These are phyloP conservation scores for Ilex aquifolium DNA, from an alignment of 257 asterid species.

Conservation along the genomic window DNA sequence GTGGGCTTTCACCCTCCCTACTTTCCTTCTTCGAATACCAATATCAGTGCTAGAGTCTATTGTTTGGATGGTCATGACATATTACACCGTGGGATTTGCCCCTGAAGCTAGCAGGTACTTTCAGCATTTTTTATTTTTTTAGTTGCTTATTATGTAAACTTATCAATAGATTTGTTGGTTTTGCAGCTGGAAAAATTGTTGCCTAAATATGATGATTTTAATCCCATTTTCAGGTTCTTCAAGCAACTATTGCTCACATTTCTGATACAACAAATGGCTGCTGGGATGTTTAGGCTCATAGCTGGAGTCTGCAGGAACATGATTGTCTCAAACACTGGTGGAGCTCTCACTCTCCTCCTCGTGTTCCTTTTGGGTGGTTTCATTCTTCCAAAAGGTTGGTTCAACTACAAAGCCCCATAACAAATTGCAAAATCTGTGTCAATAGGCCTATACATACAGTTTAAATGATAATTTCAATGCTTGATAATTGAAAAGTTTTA, in stretches of 20 bases:
- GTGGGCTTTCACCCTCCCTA: constrained; percentile 63
- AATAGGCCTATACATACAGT: too few species aligned
- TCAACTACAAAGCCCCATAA: background rate
- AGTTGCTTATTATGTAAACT: background rate
- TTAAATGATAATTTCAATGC: too few species aligned
- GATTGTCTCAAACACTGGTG: constrained; percentile 56
- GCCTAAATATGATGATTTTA: background rate
- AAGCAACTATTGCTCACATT: constrained; percentile 47
- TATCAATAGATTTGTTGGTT: background rate
- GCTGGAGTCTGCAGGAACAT: constrained; percentile 56
- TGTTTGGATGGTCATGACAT: constrained; percentile 48
- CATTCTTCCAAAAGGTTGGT: constrained; percentile 57
- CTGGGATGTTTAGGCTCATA: constrained; percentile 56
- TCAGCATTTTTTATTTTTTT: too few species aligned
- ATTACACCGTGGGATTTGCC: constrained; percentile 63
- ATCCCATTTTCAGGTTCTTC: constrained; percentile 43
- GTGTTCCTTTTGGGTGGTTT: constrained; percentile 68
- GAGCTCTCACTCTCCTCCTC: constrained; percentile 50
- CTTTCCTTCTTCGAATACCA: constrained; percentile 53
- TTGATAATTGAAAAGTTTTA: too few species aligned
- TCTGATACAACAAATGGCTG: constrained; percentile 68
- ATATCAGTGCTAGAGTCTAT: constrained; percentile 51
- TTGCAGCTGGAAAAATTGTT: background rate
- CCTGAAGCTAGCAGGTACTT: constrained; percentile 68
- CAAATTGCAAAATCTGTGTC: too few species aligned